Conservation (phyloP, 2,329 filamentous ascomycete genomes). For the Pseudogymnoascus sp. region DNA sequence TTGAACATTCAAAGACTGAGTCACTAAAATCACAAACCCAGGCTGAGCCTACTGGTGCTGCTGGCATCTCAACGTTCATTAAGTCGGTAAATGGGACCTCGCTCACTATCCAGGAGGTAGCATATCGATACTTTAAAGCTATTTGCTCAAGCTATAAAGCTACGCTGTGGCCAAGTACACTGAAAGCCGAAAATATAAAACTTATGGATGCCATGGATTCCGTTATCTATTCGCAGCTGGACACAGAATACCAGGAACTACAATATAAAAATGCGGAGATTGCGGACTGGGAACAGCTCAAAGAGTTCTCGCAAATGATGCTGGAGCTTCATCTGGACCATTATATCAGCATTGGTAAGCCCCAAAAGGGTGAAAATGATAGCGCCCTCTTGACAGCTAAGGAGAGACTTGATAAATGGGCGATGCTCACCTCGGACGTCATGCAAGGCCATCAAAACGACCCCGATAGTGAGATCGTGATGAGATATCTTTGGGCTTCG, state of each 20-base stretch:
- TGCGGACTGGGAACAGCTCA: slow-evolving; percentile 24
- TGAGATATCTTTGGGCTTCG: slow-evolving; percentile 60
- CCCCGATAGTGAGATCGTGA: slow-evolving; percentile 33
- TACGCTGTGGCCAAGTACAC: slow-evolving; percentile 49
- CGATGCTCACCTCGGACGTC: slow-evolving; percentile 45
- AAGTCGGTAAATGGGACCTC: slow-evolving; percentile 40
- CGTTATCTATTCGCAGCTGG: slow-evolving; percentile 37
- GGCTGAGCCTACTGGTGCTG: slow-evolving; percentile 24
- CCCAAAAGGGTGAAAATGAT: slow-evolving; percentile 46
- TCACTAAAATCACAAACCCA: slow-evolving; percentile 36
- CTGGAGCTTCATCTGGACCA: slow-evolving; percentile 62
- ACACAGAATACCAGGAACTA: slow-evolving; percentile 28
- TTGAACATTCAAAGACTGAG: slow-evolving; percentile 49
- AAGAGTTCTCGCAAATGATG: slow-evolving; percentile 48
- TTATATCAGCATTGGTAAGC: slow-evolving; percentile 53
- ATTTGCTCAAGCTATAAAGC: slow-evolving; percentile 43
- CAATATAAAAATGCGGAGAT: slow-evolving; percentile 6
- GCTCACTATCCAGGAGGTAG: slow-evolving; percentile 48
- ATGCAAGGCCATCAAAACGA: slow-evolving; percentile 29
- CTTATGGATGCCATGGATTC: slow-evolving; percentile 42
- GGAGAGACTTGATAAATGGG: slow-evolving; percentile 54
- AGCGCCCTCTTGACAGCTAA: slow-evolving; percentile 44
- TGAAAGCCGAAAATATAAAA: slow-evolving; percentile 50
- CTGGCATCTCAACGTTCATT: slow-evolving; percentile 44
- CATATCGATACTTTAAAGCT: slow-evolving; percentile 48